These are phyloP conservation scores for Fusarium phyllophilum DNA, from an alignment of 2,329 filamentous ascomycete species.

Conservation along the genomic window DNA sequence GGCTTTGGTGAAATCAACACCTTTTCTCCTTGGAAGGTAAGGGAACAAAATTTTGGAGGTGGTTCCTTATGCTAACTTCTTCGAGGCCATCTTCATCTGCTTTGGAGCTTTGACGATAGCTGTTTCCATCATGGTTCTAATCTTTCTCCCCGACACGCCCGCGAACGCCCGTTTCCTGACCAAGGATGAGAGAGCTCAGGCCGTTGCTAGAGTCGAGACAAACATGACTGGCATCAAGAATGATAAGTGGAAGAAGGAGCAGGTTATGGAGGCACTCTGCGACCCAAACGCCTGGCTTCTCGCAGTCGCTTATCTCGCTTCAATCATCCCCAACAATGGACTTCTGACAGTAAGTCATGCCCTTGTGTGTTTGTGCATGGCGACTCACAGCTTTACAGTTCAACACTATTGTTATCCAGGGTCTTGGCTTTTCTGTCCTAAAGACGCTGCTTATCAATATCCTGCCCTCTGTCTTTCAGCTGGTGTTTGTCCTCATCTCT, in stretches of 20 bases:
- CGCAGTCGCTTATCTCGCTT: neutral
- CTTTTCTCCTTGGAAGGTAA: neutral
- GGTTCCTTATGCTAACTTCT: no score
- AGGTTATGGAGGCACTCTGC: neutral
- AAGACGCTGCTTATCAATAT: neutral
- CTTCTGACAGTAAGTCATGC: neutral
- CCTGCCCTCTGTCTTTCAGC: neutral
- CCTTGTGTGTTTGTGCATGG: rapidly evolving
- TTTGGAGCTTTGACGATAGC: neutral
- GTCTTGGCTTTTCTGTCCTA: neutral
- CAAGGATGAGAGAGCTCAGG: neutral
- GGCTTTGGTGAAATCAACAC: neutral
- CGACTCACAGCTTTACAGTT: neutral
- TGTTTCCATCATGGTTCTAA: neutral
- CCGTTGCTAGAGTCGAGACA: neutral
- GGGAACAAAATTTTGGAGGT: rapidly evolving
- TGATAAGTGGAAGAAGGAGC: neutral
- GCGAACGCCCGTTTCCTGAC: slow-evolving; percentile 5
- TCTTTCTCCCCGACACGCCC: neutral
- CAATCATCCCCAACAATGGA: neutral
- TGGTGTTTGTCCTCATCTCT: neutral
- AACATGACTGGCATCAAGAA: slow-evolving; percentile 7
- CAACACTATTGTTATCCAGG: neutral
- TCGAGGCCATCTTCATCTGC: neutral
- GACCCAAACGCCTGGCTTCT: neutral